Base-by-base conservation (phyloP, 768 basidiomycete species). In the Collybia mongolica region DNA sequence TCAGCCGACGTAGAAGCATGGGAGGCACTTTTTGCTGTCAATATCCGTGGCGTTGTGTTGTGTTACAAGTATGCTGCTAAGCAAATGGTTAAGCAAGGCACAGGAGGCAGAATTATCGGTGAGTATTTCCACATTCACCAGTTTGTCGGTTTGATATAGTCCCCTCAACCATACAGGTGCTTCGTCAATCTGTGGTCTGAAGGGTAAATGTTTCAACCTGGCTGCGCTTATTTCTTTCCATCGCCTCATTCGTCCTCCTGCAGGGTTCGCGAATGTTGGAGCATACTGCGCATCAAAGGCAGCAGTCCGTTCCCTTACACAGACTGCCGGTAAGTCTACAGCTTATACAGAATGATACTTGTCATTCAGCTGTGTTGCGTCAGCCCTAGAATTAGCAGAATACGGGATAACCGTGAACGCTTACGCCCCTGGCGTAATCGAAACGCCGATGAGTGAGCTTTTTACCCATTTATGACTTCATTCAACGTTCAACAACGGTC, bases 261-360 rank as follows among this genome's bases (percentile, higher is more conserved):
- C 15, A 51, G 50, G 50, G 35, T 51, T 45, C 20, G 18, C 44
- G 1, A 5, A 12, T 8, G 23, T 46, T 12, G 75, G 79, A 0
- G 59, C 82, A 6, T 75, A 75, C 54, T 65, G 65, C 42, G 60
- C 70, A 7, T 66, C 69, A 19, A 75, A 75, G 52, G 69, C 72
- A 2, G 70, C 69, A 2, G 57, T 68, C 6, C 53, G 32, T 15
- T 36, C 45, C 5, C 23, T 52, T 14, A 52, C 51, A 17, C 45
- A 52, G 17, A 36, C 39, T 8, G 45, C 51, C 11, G 44, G 51
- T 44, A 49, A 14, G 57, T 48, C 7, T 2, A 11, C 23, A 3
- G 20, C 11, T 9, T 43, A 8, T n/a, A n/a, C 9, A 7, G 9
- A 17, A 0, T 18, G 6, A 6, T 9, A 4, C n/a, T 0, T 17